phyloP scores from a whole-genome alignment of 306 rosid genomes.

The Quercus aquifolioides region DNA sequence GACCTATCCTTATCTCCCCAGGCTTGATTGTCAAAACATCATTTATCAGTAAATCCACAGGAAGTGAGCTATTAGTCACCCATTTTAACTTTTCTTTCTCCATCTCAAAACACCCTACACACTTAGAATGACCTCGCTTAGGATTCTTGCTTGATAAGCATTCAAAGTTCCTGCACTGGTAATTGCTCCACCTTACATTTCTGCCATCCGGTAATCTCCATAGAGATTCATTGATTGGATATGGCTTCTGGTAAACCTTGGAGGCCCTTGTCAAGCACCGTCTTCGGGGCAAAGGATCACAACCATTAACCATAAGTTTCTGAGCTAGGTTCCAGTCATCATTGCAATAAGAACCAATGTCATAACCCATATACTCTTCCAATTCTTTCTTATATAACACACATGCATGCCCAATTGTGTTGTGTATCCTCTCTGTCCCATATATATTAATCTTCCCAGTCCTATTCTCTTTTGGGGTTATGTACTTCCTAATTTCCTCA shows the following conservation, averaged over 20 bases:
- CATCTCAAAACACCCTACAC: constrained; percentile 85
- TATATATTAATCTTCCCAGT: constrained; percentile 54
- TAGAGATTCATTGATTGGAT: constrained; percentile 68
- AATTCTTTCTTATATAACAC: constrained; percentile 61
- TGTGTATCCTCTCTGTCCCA: constrained; percentile 57
- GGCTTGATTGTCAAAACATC: constrained; percentile 53
- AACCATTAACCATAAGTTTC: constrained; percentile 83
- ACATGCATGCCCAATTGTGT: constrained; percentile 92
- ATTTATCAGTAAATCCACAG: constrained; percentile 44
- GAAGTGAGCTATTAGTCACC: constrained; percentile 55
- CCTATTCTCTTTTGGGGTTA: constrained; percentile 79
- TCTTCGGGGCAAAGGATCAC: constrained; percentile 89
- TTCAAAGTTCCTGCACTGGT: constrained; percentile 70
- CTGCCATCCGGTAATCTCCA: constrained; percentile 75
- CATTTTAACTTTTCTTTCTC: constrained; percentile 86
- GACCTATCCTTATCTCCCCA: constrained; percentile 75
- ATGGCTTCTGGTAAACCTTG: constrained; percentile 66
- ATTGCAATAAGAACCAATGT: constrained; percentile 86
- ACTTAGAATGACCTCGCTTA: constrained; percentile 66
- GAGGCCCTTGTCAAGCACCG: constrained; percentile 90
- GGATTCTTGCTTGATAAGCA: constrained; percentile 74
- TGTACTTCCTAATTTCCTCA: constrained; percentile 87
- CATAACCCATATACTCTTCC: constrained; percentile 86
- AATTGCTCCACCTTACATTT: constrained; percentile 89
- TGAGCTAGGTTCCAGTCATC: constrained; percentile 93